phyloP scores from a whole-genome alignment of 2,329 filamentous ascomycete genomes.

The Sphaerulina populicola region DNA sequence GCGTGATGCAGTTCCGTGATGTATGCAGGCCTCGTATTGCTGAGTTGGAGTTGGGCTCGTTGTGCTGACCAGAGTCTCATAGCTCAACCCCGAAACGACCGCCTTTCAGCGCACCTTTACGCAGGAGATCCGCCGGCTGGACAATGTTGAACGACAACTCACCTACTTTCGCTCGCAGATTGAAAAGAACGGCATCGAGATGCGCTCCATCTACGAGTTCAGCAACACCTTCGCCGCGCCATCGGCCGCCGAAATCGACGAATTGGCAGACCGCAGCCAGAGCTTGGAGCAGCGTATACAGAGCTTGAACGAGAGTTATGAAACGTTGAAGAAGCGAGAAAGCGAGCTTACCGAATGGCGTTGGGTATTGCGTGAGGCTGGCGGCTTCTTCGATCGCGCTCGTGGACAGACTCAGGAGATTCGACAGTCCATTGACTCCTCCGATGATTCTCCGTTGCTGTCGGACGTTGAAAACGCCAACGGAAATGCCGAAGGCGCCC shows the following conservation, averaged over 20 bases:
- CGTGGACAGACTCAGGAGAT: slow-evolving; percentile 97
- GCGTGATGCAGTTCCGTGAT: slow-evolving; percentile 93
- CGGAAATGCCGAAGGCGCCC: slow-evolving; percentile 23
- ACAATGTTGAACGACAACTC: slow-evolving; percentile 96
- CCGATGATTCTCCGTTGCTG: slow-evolving; percentile 87
- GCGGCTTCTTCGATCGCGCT: slow-evolving; percentile 92
- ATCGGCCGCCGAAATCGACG: slow-evolving; percentile 89
- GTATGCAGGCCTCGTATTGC: slow-evolving; percentile 48
- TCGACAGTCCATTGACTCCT: slow-evolving; percentile 71
- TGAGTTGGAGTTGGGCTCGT: not conserved
- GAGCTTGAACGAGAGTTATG: slow-evolving; percentile 94
- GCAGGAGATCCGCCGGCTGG: slow-evolving; percentile 90
- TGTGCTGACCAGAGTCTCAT: slow-evolving; percentile 19
- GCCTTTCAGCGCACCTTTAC: slow-evolving; percentile 97
- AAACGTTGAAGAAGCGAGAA: slow-evolving; percentile 95
- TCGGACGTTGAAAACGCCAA: slow-evolving; percentile 80
- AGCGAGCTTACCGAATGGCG: slow-evolving; percentile 97
- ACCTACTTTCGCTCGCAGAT: slow-evolving; percentile 94
- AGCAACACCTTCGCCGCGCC: slow-evolving; percentile 72
- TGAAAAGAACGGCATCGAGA: slow-evolving; percentile 79
- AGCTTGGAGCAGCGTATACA: slow-evolving; percentile 83
- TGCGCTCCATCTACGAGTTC: slow-evolving; percentile 87
- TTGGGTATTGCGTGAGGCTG: slow-evolving; percentile 92
- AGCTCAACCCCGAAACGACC: slow-evolving; percentile 88
- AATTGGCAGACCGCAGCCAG: slow-evolving; percentile 85